Evolutionary conservation across 768 basidiomycete species (phyloP), one percentile per base, ranked within the genome.

Genomic region (Udeniomyces megalosporus): DNA sequence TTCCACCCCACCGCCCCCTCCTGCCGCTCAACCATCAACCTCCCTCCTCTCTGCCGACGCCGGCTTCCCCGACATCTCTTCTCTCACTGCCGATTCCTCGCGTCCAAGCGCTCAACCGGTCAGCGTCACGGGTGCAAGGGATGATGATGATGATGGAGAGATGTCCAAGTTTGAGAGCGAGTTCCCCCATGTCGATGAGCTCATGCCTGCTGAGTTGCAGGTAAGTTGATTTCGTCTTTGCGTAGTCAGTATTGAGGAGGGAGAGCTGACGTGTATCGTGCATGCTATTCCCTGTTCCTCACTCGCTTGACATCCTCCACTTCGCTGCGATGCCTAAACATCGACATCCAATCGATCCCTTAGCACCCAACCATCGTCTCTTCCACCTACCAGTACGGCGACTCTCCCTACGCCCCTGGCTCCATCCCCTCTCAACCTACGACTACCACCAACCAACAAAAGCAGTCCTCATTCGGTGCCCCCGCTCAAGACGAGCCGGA

Each of bases 171-270:
- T 63, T 22, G 47, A 63, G 48, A 47, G 24, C 10, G 54, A 57
- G 42, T 63, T 56, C 50, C 62, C 62, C 1, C 55, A 63, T 35
- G 56, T 63, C 15, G 32, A 35, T 24, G 62, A 63, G 52, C 51
- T 62, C 3, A 45, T 62, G 42, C 61, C 61, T 17, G 34, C 52
- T 26, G 61, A 62, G 6, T 28, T 62, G 17, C 50, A 63, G 49
- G 51, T 61, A 11, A 45, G 51, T 52, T n/a, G 11, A 29, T 3
- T 3, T 53, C 26, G 38, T 8, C 38, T 42, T 42, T 42, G 38
- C 10, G 38, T 42, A 42, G n/a, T n/a, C n/a, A n/a, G n/a, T n/a
- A n/a, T n/a, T n/a, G n/a, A n/a, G n/a, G n/a, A n/a, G n/a, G n/a
- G n/a, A n/a, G n/a, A n/a, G n/a, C n/a, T n/a, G n/a, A n/a, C n/a